Percentiles rank a stretch among this genome's conserved stretches.
phyloP scores from a whole-genome alignment of 805 yeast genomes.

The Schwanniomyces pseudopolymorphus region DNA sequence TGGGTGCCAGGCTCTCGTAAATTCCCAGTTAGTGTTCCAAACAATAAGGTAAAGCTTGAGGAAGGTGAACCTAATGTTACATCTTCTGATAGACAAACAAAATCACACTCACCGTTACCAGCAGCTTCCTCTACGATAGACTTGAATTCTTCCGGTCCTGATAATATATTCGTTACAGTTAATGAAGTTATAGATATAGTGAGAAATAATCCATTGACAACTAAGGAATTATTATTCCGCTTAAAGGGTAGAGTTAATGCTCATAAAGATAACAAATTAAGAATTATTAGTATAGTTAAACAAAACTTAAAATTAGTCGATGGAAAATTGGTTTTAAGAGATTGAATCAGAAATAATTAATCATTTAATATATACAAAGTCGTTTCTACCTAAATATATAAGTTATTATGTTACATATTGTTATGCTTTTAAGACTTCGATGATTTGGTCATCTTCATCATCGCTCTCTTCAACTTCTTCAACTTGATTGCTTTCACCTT shows the following conservation, averaged over 20 bases:
- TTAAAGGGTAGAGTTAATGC: conserved; percentile 62
- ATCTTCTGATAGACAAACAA: conserved; percentile 11
- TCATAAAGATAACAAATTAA: conserved; percentile 61
- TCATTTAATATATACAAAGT: not conserved
- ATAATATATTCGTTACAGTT: conserved; percentile 55
- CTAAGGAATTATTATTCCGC: conserved; percentile 60
- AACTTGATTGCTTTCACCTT: conserved; percentile 38
- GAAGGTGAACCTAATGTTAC: conserved; percentile 15
- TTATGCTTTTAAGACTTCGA: conserved; percentile 48
- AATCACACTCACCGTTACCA: conserved; percentile 13
- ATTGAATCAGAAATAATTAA: conserved; percentile 10
- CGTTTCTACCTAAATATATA: not conserved
- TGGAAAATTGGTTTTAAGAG: conserved; percentile 44
- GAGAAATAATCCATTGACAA: conserved; percentile 53
- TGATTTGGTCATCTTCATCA: conserved; percentile 52
- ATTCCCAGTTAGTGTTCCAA: conserved; percentile 28
- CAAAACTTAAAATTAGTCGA: conserved; percentile 55
- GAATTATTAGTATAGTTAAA: conserved; percentile 58
- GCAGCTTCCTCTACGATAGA: conserved; percentile 17
- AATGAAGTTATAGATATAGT: conserved; percentile 71
- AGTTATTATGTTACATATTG: not conserved
- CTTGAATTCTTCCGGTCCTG: conserved; percentile 37
- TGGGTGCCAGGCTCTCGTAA: conserved; percentile 73
- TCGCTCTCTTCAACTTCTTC: conserved; percentile 48
- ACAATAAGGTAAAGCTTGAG: conserved; percentile 43